Conservation (phyloP, 768 basidiomycete genomes). For the Tylopilus sp. region DNA sequence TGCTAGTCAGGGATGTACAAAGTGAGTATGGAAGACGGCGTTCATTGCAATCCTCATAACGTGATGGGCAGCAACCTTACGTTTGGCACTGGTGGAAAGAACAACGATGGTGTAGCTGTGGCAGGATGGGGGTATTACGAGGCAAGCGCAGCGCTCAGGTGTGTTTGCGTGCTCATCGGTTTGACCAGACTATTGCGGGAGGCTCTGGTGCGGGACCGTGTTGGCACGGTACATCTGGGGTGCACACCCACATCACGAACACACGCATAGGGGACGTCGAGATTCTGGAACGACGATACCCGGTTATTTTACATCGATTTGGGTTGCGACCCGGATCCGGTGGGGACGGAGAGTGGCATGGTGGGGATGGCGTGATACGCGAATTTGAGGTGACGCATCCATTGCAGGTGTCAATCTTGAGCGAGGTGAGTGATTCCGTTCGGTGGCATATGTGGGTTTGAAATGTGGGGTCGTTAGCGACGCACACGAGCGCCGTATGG, state of each 20-base stretch:
- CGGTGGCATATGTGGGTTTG: neutral
- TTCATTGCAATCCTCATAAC: neutral
- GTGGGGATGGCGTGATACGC: slow-evolving; percentile 82
- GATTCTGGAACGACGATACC: slow-evolving; percentile 90
- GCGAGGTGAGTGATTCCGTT: slow-evolving; percentile 54
- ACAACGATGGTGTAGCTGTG: slow-evolving; percentile 66
- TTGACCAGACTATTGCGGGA: slow-evolving; percentile 75
- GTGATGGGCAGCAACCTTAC: slow-evolving; percentile 66
- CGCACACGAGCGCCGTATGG: slow-evolving; percentile 87
- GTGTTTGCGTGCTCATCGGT: neutral
- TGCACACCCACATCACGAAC: slow-evolving; percentile 93
- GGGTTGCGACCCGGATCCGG: slow-evolving; percentile 67
- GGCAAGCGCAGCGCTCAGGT: slow-evolving; percentile 32
- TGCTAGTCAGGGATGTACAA: slow-evolving; percentile 91
- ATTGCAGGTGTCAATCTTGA: slow-evolving; percentile 85
- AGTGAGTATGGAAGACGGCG: slow-evolving; percentile 44
- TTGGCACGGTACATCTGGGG: slow-evolving; percentile 92
- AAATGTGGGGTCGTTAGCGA: slow-evolving; percentile 42
- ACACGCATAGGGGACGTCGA: slow-evolving; percentile 93
- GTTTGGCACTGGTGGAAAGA: slow-evolving; percentile 87
- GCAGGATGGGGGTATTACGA: slow-evolving; percentile 92
- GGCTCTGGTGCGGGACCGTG: slow-evolving; percentile 86
- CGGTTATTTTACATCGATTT: slow-evolving; percentile 84
- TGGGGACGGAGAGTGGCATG: slow-evolving; percentile 67
- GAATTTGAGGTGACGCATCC: slow-evolving; percentile 80